Base-by-base conservation (phyloP, 805 yeast genomes). In the Lachancea cidri region DNA sequence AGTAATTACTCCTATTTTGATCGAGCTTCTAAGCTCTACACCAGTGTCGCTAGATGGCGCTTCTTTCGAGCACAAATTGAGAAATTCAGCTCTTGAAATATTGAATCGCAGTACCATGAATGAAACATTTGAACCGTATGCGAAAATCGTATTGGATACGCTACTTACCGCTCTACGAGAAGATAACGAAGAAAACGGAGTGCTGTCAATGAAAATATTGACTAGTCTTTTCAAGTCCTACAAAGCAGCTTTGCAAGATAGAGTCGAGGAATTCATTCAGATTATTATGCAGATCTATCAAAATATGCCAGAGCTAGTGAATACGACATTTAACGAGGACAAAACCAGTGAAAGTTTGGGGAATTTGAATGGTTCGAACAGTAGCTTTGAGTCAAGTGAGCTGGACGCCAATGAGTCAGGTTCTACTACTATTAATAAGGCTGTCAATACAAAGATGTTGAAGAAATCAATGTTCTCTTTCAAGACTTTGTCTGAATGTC, bases 101-200 rank as follows among this genome's bases (percentile, higher is more conserved):
- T 66, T 91, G 11, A 88, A 86, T 53, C 72, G 96, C 36, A 72
- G 88, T 33, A 87, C 86, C 42, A 78, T 85, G 70, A 88, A 84
- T 57, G 96, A 88, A 27, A 73, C 82, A 2, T 79, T 87, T 55
- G 83, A 81, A 55, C 84, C 84, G 0, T 80, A 79, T 58, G 79
- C 89, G 1, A 65, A 66, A 25, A 71, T 70, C 29, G 72, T 87
- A 15, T 67, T 85, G 53, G 81, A 76, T 27, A 66, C 39, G 5
- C 65, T 91, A 40, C 77, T 81, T 52, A 61, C 68, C 17, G 66
- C 83, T 11, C 68, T 91, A 44, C 77, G 74, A 15, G 70, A 67
- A 13, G 99, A 94, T 56, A 93, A 93, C 59, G 99, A 94, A 62
- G 97, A 89, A 46, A 93, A 93, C 60, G 98, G 98, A 38, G 86